These are phyloP conservation scores for Penicillium dipodomyicola DNA, from an alignment of 495 filamentous ascomycete genomes.

Conservation along the genomic window DNA sequence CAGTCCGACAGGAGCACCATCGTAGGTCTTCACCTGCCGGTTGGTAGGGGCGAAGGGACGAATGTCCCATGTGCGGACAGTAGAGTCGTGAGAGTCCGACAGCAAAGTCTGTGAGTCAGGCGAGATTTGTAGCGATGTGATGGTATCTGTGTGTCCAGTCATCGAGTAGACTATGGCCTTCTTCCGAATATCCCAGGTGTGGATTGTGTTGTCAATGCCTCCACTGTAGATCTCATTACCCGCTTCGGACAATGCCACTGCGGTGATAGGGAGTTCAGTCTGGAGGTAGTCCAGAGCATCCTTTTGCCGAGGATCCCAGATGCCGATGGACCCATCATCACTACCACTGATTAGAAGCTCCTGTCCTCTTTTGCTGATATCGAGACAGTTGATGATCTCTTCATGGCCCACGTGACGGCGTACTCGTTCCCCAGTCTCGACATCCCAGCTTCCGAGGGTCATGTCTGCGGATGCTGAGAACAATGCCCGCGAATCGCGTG, in stretches of 20 bases:
- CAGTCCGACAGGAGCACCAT: constrained; percentile 79
- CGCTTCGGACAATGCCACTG: constrained; percentile 84
- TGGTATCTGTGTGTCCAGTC: constrained; percentile 84
- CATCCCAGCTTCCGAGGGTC: constrained; percentile 91
- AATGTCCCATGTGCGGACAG: constrained; percentile 94
- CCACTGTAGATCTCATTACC: constrained; percentile 95
- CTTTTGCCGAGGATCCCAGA: constrained; percentile 96
- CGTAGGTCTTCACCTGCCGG: constrained; percentile 77
- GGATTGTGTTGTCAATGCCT: constrained; percentile 95
- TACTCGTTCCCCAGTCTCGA: constrained; percentile 83
- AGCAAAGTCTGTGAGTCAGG: constrained; percentile 88
- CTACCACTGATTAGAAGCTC: constrained; percentile 84
- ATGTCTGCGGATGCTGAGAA: constrained; percentile 94
- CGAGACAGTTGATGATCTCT: constrained; percentile 87
- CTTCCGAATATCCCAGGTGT: constrained; percentile 95
- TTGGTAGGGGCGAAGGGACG: constrained; percentile 89
- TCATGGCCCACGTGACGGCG: constrained; percentile 90
- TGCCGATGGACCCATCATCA: constrained; percentile 90
- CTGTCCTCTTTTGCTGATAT: constrained; percentile 82
- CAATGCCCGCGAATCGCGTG: constrained; percentile 83
- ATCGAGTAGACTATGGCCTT: constrained; percentile 83
- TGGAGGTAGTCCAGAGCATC: constrained; percentile 81
- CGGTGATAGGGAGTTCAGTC: constrained; percentile 90
- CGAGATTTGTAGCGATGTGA: constrained; percentile 85
- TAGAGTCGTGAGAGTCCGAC: constrained; percentile 90